Evolutionary conservation across 371 early-diverging fungal species (phyloP).

Genomic region (Lichtheimia hyalospora): DNA sequence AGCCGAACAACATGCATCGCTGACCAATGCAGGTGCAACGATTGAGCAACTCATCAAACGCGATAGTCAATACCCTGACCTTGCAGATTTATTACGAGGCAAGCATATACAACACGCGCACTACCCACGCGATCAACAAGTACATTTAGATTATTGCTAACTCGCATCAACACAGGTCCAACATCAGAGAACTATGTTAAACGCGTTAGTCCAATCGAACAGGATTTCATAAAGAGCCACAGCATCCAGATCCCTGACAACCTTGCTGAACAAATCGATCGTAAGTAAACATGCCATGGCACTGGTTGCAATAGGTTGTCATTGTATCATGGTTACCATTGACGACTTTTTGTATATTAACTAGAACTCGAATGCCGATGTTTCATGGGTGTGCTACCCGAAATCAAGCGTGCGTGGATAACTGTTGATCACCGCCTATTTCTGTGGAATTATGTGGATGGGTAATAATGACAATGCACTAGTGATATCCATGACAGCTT

Average conservation of each 20-base stretch:
- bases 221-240: conserved; percentile 10
- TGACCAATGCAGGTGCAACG: conserved; percentile 31
- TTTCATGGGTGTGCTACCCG: conserved; percentile 86
- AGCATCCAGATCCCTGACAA: conserved; percentile 62
- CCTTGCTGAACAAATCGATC: conserved; percentile 71
- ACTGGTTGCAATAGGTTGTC: background rate
- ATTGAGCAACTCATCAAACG: conserved; percentile 43
- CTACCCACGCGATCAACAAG: background rate
- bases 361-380: conserved; percentile 55
- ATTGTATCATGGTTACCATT: background rate
- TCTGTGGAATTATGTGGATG: conserved; percentile 78
- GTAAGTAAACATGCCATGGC: conserved; percentile 28
- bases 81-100: conserved; percentile 42
- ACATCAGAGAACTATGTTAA: conserved; percentile 15
- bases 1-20: conserved; percentile 1
- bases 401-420: conserved; percentile 77
- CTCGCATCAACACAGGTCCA: conserved; percentile 7
- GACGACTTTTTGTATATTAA: background rate
- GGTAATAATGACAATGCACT: conserved; percentile 20
- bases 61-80: conserved; percentile 49
- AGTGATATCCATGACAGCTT: background rate
- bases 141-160: background rate
- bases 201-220: conserved; percentile 6
- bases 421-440: conserved; percentile 76
- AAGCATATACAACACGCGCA: conserved; percentile 1